Base-by-base conservation (phyloP, 2,329 filamentous ascomycete genomes). In the Verticillium zaregamsianum region DNA sequence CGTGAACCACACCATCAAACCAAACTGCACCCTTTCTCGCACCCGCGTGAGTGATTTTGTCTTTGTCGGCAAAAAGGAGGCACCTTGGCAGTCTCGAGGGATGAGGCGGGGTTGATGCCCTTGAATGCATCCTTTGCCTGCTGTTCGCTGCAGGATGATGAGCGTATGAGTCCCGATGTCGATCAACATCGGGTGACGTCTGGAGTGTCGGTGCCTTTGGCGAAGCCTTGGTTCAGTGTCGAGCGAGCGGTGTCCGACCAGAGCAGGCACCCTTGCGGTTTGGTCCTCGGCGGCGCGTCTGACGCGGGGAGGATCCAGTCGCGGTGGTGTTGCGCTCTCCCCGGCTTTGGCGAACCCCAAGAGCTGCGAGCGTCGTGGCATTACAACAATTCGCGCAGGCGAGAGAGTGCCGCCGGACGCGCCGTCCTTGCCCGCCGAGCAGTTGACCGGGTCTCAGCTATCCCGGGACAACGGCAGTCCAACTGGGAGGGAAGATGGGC, bases 341-440 rank as follows among this genome's bases (percentile, higher is more conserved):
- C 33, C 25, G 20, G n/a, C 20, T n/a, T 49, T 25, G 45, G 23
- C 45, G 20, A 52, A 11, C 45, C 35, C 57, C 14, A 58, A 31
- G 23, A 33, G 35, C 15, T 58, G 39, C 57, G 37, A 20, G 23
- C 25, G 49, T 52, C 57, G 57, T 49, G 49, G 49, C 57, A 58
- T 58, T 17, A 12, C 56, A 39, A 40, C 57, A 58, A 58, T 58
- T 58, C 57, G 57, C 57, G 57, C 57, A 58, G 25, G 31, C 17
- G 12, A 31, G 3, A 39, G 7, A 11, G 35, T 32, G 28, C 37
- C 39, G 57, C 57, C 37, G 17, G 25, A 28, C n/a, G 57, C 57
- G 57, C 57, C 35, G 25, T 25, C 37, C 14, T 32, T 20, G n/a
- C 31, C 9, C 28, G 56, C 33, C 35, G 35, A 58, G 35, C 12